phyloP scores from a whole-genome alignment of 2,329 filamentous ascomycete species.

The Colletotrichum plurivorum region DNA sequence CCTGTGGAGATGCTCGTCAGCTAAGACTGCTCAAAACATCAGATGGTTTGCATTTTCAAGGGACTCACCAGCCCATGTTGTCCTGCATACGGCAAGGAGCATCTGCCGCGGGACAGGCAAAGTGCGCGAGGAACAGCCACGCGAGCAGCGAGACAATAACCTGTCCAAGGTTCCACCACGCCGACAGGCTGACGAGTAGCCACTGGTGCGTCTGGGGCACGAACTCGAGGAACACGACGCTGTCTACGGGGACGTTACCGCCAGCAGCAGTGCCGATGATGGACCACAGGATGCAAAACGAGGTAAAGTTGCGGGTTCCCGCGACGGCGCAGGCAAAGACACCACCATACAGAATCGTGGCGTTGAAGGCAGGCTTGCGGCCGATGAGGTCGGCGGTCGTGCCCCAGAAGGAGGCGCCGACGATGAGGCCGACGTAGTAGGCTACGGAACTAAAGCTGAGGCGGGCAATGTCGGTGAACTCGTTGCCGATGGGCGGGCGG shows the following conservation, averaged over 20 bases:
- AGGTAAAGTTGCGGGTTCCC: constrained; percentile 70
- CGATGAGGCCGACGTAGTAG: constrained; percentile 58
- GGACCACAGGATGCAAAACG: constrained; percentile 69
- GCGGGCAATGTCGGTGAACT: constrained; percentile 50
- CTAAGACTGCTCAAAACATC: no score
- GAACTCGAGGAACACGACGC: constrained; percentile 67
- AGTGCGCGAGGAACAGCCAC: constrained; percentile 59
- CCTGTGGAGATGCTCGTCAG: constrained; percentile 35
- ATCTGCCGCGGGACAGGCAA: constrained; percentile 53
- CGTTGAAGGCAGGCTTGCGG: constrained; percentile 60
- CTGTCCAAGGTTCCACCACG: constrained; percentile 68
- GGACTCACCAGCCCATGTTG: constrained; percentile 63
- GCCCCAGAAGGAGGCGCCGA: constrained; percentile 63
- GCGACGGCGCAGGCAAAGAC: constrained; percentile 72
- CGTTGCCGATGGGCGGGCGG: constrained; percentile 50
- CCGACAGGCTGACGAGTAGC: constrained; percentile 61
- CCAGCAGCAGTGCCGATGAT: constrained; percentile 59
- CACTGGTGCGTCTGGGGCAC: constrained; percentile 63
- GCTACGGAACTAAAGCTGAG: constrained; percentile 53
- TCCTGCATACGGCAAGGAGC: constrained; percentile 52
- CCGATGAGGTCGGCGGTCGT: constrained; percentile 57
- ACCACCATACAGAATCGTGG: constrained; percentile 58
- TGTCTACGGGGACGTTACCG: constrained; percentile 66
- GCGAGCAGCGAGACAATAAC: constrained; percentile 60
- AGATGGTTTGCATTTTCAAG: background rate